A percentile compares a stretch with the other conserved stretches of the same genome.
phyloP scores from a whole-genome alignment of 352 stramenopile genomes.

The Globisporangium emineosum region DNA sequence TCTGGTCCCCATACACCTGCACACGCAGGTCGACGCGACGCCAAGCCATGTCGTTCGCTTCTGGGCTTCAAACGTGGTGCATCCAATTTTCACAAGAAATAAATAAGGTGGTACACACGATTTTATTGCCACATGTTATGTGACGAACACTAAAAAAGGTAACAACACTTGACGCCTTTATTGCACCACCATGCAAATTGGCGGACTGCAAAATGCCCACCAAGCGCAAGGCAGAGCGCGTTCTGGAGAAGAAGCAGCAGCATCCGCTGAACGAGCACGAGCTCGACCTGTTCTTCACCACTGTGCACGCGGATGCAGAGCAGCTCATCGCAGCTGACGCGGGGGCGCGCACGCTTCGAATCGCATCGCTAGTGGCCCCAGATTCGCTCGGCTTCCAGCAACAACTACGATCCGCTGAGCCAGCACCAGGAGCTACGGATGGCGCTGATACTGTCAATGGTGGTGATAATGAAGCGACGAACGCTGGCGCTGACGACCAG shows the following conservation, averaged over 20 bases:
- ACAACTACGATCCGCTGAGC: not conserved
- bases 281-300: conserved; percentile 54
- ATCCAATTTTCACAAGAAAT: not conserved
- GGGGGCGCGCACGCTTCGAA: not conserved
- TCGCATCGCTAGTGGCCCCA: conserved; percentile 8
- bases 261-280: conserved; percentile 59
- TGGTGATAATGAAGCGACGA: not conserved
- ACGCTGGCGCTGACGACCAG: not conserved
- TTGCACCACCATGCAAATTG: not conserved
- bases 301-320: not conserved
- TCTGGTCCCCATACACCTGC: conserved; percentile 40
- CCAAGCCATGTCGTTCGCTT: conserved; percentile 3
- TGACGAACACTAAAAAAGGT: not conserved
- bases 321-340: conserved; percentile 7
- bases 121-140: not conserved
- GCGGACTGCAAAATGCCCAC: conserved; percentile 5
- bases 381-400: conserved; percentile 10
- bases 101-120: conserved; percentile 14
- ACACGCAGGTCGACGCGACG: conserved; percentile 48
- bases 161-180: not conserved
- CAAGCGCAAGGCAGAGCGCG: conserved; percentile 49
- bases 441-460: no score
- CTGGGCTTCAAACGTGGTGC: not conserved
- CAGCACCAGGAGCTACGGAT: not conserved
- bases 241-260: conserved; percentile 36